Base-by-base conservation (phyloP, 805 yeast genomes). In the Limtongia smithiae region DNA sequence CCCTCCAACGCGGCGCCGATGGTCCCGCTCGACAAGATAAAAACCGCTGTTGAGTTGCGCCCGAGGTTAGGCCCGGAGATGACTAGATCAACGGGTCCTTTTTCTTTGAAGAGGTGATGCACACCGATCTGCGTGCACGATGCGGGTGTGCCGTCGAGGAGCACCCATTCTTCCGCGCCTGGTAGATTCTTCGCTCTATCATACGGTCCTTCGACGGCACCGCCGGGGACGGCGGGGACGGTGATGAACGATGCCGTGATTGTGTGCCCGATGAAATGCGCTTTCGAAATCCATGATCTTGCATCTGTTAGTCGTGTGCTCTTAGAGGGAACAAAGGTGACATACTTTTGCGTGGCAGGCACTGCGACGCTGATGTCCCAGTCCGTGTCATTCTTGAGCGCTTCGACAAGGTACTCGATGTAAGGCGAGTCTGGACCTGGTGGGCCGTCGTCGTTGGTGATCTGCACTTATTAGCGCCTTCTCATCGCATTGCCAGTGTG, bases 271-370 rank as follows among this genome's bases (percentile, higher is more conserved):
- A 72, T 49, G 42, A 93, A 81, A 71, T 90, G 97, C 4, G 98
- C 97, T 66, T 93, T 93, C 32, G 96, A 96, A 49, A 89, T 91
- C 98, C 98, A 93, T 12, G 97, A 90, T 60, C 93, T n/a, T n/a
- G n/a, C n/a, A n/a, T n/a, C n/a, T n/a, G n/a, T n/a, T n/a, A n/a
- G n/a, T n/a, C n/a, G n/a, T n/a, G n/a, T n/a, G n/a, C n/a, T n/a
- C n/a, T n/a, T n/a, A n/a, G n/a, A n/a, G n/a, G n/a, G n/a, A n/a
- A n/a, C n/a, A n/a, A n/a, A n/a, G n/a, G 28, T 18, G n/a, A n/a
- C 59, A 14, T 41, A 59, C 62, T 57, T 70, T 59, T 87, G 95
- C 45, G 81, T 77, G 52, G 73, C 69, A 11, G 98, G 98, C 2
- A 93, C 83, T 24, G 83, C 89, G 18, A 90, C 81, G 21, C 89